phyloP scores from a whole-genome alignment of 116 monocot species.

The Papilionanthe hybrid region DNA sequence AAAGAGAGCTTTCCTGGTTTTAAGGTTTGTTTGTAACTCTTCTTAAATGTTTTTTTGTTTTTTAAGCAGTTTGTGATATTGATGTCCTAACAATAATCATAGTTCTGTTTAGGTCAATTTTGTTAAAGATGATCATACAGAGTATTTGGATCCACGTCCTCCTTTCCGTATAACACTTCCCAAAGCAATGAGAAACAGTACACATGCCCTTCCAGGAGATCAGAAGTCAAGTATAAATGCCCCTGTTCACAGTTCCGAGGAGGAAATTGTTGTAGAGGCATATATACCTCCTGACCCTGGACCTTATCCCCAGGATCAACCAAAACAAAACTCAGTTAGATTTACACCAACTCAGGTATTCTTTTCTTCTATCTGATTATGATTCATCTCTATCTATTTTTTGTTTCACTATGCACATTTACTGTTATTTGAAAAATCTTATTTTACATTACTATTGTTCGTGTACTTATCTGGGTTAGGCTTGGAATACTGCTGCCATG shows the following conservation, averaged over 20 bases:
- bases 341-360: constrained; percentile 95
- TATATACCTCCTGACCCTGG: constrained; percentile 94
- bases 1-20: constrained; percentile 71
- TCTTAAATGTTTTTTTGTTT: not conserved
- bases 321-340: constrained; percentile 90
- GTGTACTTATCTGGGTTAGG: not conserved
- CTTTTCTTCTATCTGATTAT: not conserved
- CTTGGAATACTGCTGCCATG: not conserved
- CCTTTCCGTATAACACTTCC: constrained; percentile 84
- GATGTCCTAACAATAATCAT: not conserved
- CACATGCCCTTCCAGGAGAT: constrained; percentile 77
- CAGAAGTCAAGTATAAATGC: constrained; percentile 20
- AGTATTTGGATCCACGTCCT: constrained; percentile 53
- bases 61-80: constrained; percentile 2
- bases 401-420: not conserved
- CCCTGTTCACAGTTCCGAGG: constrained; percentile 19
- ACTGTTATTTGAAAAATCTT: not conserved
- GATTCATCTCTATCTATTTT: not conserved
- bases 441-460: not conserved
- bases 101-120: constrained; percentile 63
- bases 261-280: constrained; percentile 74
- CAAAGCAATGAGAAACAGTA: constrained; percentile 54
- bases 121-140: constrained; percentile 46
- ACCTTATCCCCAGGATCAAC: constrained; percentile 96
- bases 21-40: constrained; percentile 38